Evolutionary conservation across 257 asterid genomes (phyloP).

Genomic region (Gentiana dahurica): DNA sequence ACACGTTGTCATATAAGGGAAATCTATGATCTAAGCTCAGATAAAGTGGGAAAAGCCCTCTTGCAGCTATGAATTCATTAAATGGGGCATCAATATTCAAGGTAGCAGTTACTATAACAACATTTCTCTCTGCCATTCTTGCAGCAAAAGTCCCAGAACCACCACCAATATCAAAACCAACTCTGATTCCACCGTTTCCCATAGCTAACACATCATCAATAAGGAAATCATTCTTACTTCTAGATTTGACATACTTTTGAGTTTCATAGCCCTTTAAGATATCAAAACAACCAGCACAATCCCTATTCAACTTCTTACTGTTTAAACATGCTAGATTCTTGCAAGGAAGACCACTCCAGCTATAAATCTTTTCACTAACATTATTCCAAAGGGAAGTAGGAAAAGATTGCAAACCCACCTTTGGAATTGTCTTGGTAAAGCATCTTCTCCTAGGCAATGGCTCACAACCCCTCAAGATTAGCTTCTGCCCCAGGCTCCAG

Average conservation of each 20-base stretch:
- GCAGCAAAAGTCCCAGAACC: slow-evolving; percentile 91
- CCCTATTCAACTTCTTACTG: slow-evolving; percentile 56
- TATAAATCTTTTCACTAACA: slow-evolving; percentile 29
- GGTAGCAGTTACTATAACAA: slow-evolving; percentile 56
- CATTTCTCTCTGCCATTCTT: slow-evolving; percentile 70
- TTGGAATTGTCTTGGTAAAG: slow-evolving; percentile 26
- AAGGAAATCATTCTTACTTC: slow-evolving; percentile 61
- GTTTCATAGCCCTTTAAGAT: slow-evolving; percentile 36
- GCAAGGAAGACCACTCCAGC: slow-evolving; percentile 37
- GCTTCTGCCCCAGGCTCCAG: slow-evolving; percentile 40
- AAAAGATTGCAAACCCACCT: slow-evolving; percentile 25
- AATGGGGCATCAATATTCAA: slow-evolving; percentile 74
- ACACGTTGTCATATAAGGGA: slow-evolving; percentile 53
- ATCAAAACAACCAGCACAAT: slow-evolving; percentile 75
- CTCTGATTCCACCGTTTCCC: slow-evolving; percentile 53
- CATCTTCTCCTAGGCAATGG: slow-evolving; percentile 45
- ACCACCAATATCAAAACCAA: slow-evolving; percentile 73
- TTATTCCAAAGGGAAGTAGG: slow-evolving; percentile 36
- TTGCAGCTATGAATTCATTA: slow-evolving; percentile 74
- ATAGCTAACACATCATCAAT: slow-evolving; percentile 64
- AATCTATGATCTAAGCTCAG: slow-evolving; percentile 77
- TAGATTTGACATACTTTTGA: slow-evolving; percentile 37
- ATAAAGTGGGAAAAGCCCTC: slow-evolving; percentile 75
- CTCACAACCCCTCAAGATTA: slow-evolving; percentile 35
- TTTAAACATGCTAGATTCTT: slow-evolving; percentile 40